phyloP scores from a whole-genome alignment of 345 rosid genomes.

The Camelina sativa region DNA sequence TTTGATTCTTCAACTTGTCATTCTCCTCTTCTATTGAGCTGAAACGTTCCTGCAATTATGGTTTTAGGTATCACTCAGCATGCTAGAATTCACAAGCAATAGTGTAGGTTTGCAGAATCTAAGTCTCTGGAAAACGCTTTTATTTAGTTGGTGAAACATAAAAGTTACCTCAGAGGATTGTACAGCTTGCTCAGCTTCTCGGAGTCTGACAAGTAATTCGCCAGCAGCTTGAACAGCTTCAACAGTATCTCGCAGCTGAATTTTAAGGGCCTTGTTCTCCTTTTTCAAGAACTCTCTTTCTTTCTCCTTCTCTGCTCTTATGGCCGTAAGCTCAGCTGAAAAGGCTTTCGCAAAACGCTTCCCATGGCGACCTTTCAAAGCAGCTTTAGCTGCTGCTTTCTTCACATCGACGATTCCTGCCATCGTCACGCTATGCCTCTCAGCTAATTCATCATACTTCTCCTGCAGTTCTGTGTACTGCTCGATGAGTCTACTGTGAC shows the following conservation, averaged over 20 bases:
- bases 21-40: constrained; percentile 59
- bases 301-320: constrained; percentile 78
- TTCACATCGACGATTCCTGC: constrained; percentile 87
- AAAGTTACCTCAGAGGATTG: constrained; percentile 71
- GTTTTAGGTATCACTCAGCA: neutral
- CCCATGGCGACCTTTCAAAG: constrained; percentile 67
- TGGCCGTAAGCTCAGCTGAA: constrained; percentile 75
- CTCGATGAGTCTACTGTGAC: constrained; percentile 93
- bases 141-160: constrained; percentile 1
- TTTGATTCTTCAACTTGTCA: constrained; percentile 80
- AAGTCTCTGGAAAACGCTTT: neutral
- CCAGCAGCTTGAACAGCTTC: constrained; percentile 99
- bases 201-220: constrained; percentile 83
- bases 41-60: constrained; percentile 61
- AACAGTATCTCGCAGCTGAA: constrained; percentile 89
- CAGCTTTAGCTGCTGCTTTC: constrained; percentile 86
- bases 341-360: constrained; percentile 77
- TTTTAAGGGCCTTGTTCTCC: constrained; percentile 79
- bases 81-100: neutral
- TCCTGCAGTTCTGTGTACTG: constrained; percentile 91
- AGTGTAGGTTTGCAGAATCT: neutral
- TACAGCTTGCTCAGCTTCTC: constrained; percentile 87
- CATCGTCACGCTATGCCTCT: constrained; percentile 71
- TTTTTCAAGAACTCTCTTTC: constrained; percentile 77
- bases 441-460: constrained; percentile 72